Conservation (phyloP, 805 yeast species). For the Barnettozyma botsteinii region DNA sequence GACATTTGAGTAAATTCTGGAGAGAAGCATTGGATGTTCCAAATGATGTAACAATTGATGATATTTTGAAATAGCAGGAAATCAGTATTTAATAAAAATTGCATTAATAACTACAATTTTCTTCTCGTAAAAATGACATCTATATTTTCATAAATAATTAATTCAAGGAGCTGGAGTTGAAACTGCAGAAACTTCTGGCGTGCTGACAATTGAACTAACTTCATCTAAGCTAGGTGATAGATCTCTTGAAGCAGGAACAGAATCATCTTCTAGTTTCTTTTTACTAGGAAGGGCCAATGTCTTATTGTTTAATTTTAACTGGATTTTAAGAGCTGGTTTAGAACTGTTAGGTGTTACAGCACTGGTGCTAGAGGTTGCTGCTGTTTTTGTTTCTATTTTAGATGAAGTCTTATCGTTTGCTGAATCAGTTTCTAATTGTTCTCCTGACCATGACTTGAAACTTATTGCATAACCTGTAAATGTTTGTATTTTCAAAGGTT, state of each 20-base stretch:
- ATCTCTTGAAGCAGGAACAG: constrained; percentile 17
- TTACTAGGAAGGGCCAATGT: constrained; percentile 5
- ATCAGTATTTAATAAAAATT: background rate
- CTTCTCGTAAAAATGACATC: background rate
- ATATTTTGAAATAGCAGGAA: constrained; percentile 21
- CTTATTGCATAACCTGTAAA: constrained; percentile 40
- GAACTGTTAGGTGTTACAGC: too few relatives aligned
- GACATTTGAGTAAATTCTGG: constrained; percentile 94
- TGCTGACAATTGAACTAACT: constrained; percentile 14
- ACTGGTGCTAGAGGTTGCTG: too few relatives aligned
- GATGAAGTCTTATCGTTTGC: background rate
- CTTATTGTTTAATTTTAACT: constrained; percentile 21
- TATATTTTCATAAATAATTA: background rate
- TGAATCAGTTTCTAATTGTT: background rate
- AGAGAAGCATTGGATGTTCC: constrained; percentile 46
- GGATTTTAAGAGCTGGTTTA: constrained; percentile 13
- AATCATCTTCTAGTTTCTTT: background rate
- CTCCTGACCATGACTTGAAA: constrained; percentile 36
- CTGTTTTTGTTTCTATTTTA: constrained; percentile 1
- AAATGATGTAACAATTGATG: constrained; percentile 29
- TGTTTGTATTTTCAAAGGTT: constrained; percentile 33
- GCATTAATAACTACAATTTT: background rate
- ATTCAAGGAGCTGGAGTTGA: constrained; percentile 12
- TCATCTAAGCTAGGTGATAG: constrained; percentile 21
- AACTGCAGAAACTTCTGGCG: constrained; percentile 20